Base-by-base conservation (phyloP, 2,329 filamentous ascomycete species). In the Paraconiothyrium brasiliense region DNA sequence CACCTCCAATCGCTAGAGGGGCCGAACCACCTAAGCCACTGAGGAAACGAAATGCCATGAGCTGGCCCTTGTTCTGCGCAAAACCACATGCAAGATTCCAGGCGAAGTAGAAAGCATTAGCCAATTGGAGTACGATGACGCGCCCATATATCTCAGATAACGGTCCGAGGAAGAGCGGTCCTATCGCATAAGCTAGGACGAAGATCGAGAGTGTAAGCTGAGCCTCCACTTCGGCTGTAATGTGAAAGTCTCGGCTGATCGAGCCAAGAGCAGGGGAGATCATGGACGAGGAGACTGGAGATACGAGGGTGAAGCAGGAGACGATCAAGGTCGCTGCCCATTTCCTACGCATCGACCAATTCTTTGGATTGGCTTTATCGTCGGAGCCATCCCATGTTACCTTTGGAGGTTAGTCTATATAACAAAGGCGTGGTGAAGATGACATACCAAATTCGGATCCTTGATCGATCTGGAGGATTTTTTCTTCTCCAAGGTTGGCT, bases 291-390 rank as follows among this genome's bases (percentile, higher is more conserved):
- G 78, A 76, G 24, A 80, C 69, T 11, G 79, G 78, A 8, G 78
- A 78, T 22, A 80, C 70, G 46, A 81, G 74, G 0, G 78, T 79
- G 60, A 80, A 81, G 34, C 67, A 66, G 1, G 76, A 81, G 2
- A 83, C 79, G 34, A 83, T 78, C 43, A 82, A 65, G 0, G 81
- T 82, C 1, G 78, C 79, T 24, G 77, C 70, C 82, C 82, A 83
- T 68, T 82, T 83, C 34, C 76, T 71, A 57, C 72, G 74, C 60
- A 76, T 76, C 2, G 71, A 68, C 81, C 81, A 83, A 59, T 83
- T 83, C 64, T 82, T 82, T 0, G 82, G 82, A 54, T 84, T 84
- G 27, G 71, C 72, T 11, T 79, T 80, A 61, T 84, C 82, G 34
- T 82, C 73, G 4, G 79, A 74, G 2, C 78, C 76, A 58, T 83